Base-by-base conservation (phyloP, 345 rosid species). In the Eucalyptus leucophloia region DNA sequence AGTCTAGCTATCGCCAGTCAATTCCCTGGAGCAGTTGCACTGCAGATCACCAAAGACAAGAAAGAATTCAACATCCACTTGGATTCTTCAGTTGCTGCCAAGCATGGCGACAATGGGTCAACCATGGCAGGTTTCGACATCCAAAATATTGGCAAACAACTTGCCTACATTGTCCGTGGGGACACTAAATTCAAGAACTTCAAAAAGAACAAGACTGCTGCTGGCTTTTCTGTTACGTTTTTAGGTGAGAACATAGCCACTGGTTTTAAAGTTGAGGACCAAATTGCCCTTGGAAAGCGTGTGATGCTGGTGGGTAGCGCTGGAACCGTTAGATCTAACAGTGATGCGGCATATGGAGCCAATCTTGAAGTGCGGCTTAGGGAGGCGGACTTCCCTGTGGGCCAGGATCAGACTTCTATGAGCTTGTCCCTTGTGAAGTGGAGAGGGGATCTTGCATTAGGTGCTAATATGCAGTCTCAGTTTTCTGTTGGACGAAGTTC, bases 71-170 rank as follows among this genome's bases (percentile, higher is more conserved):
- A 93, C 92, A 94, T 98, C 91, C 98, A 98, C 92, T 92, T 97
- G 92, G 99, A 98, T 92, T 98, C 99, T 56, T 97, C 99, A 12
- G 90, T 96, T 88, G 90, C 97, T 77, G 95, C 95, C 11, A 97
- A 97, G 94, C 97, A 96, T 37, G 99, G 99, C 1, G 97, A 95
- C 60, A 95, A 88, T 83, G 99, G 97, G 47, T 98, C 99, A 67
- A 95, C 92, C 90, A 96, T 98, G 99, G 98, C 94, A 62, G 99
- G 99, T 51, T 98, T 98, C 19, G 99, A 98, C 94, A 95, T 97
- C 94, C 99, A 98, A 91, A 98, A 95, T 91, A 95, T 97, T 7
- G 99, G 99, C 42, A 97, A 96, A 94, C 99, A 96, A 91, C 96
- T 96, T 85, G 99, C 99, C 19, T 97, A 96, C 92, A 92, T 95